A percentile compares a stretch with the other conserved stretches of the same genome.
Evolutionary conservation across 768 basidiomycete species (phyloP).

Genomic region (Pleurotus tuber-regium): DNA sequence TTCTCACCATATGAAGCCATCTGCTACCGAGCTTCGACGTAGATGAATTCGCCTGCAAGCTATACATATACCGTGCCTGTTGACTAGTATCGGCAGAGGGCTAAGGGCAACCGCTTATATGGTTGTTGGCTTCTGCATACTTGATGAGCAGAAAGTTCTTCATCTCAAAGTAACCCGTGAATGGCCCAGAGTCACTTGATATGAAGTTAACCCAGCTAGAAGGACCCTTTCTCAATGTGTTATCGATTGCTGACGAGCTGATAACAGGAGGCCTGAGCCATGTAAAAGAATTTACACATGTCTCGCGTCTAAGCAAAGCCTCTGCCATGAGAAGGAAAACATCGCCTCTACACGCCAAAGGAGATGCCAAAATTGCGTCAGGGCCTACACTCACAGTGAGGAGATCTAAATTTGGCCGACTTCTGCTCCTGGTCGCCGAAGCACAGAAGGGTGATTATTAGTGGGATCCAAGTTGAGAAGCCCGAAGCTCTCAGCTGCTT

Average conservation of each 20-base stretch:
- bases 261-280: background rate
- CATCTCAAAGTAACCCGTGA: constrained; percentile 5
- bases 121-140: background rate
- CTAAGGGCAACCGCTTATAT: constrained; percentile 5
- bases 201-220: too few relatives aligned
- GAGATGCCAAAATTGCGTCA: too few relatives aligned
- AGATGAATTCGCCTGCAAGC: background rate
- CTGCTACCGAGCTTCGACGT: background rate
- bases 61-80: background rate
- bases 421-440: too few relatives aligned
- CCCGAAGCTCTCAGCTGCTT: too few relatives aligned
- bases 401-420: too few relatives aligned
- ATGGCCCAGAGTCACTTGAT: too few relatives aligned
- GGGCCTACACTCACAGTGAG: too few relatives aligned
- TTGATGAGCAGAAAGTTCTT: background rate
- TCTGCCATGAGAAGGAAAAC: constrained; percentile 3
- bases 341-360: background rate
- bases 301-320: background rate
- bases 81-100: constrained; percentile 4
- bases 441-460: too few relatives aligned
- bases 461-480: too few relatives aligned
- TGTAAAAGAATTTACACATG: constrained; percentile 11
- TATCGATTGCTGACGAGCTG: background rate
- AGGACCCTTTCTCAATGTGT: too few relatives aligned
- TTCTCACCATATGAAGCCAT: background rate